Conservation (phyloP, 2,329 filamentous ascomycete species). For the Ceratocystis diversiconidia region DNA sequence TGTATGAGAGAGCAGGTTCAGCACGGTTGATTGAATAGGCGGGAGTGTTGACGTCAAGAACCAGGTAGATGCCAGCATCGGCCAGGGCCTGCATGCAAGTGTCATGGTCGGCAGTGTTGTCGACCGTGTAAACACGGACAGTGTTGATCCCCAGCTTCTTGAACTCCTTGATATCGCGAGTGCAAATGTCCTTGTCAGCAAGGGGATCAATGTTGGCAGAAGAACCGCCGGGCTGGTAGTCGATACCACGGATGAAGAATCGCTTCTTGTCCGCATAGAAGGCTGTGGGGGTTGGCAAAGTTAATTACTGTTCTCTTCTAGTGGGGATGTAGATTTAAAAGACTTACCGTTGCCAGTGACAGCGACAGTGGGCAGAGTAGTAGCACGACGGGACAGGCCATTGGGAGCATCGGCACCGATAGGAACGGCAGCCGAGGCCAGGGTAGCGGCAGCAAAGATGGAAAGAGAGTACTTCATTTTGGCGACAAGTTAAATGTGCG, state of each 20-base stretch:
- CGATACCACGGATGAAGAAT: slow-evolving; percentile 47
- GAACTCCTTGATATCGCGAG: slow-evolving; percentile 69
- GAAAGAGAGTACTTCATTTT: slow-evolving; percentile 17
- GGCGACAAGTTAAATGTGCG: slow-evolving; percentile 11
- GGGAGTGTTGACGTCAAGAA: slow-evolving; percentile 82
- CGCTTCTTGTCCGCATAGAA: slow-evolving; percentile 40
- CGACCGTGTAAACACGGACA: slow-evolving; percentile 80
- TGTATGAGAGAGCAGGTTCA: slow-evolving; percentile 59
- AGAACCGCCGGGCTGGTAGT: slow-evolving; percentile 49
- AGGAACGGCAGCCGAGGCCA: slow-evolving; percentile 32
- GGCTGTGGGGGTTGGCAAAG: slow-evolving; percentile 26
- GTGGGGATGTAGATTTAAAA: not conserved
- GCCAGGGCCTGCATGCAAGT: slow-evolving; percentile 70
- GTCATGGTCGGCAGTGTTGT: slow-evolving; percentile 71
- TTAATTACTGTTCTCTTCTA: not conserved
- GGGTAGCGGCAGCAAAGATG: slow-evolving; percentile 31
- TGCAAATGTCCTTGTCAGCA: slow-evolving; percentile 53
- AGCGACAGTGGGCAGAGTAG: slow-evolving; percentile 35
- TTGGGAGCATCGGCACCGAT: slow-evolving; percentile 38
- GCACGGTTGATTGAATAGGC: slow-evolving; percentile 75
- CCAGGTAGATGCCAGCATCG: slow-evolving; percentile 80
- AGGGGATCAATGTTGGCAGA: slow-evolving; percentile 55
- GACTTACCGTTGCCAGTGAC: slow-evolving; percentile 43
- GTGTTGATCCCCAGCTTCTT: slow-evolving; percentile 79
- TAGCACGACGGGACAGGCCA: slow-evolving; percentile 36